phyloP scores from a whole-genome alignment of 805 yeast species.

The Grigorovia yakushimaensis region DNA sequence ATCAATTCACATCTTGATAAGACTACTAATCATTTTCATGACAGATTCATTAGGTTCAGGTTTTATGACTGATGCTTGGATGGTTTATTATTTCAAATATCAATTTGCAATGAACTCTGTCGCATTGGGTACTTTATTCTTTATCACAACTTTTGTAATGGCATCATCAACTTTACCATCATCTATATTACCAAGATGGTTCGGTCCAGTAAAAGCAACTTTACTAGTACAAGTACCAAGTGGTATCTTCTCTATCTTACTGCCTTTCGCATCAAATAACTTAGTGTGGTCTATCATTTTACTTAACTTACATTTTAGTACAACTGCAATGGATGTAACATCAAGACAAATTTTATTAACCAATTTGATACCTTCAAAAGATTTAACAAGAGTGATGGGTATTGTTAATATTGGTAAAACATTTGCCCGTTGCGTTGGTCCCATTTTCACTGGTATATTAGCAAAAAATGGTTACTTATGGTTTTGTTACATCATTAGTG shows the following conservation, averaged over 20 bases:
- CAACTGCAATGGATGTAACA: conserved; percentile 81
- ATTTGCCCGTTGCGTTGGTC: conserved; percentile 74
- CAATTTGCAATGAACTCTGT: conserved; percentile 46
- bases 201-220: conserved; percentile 77
- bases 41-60: conserved; percentile 83
- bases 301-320: conserved; percentile 47
- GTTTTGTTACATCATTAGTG: conserved; percentile 45
- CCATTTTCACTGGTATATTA: conserved; percentile 64
- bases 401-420: conserved; percentile 81
- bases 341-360: conserved; percentile 79
- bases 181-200: conserved; percentile 48
- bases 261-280: conserved; percentile 37
- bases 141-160: conserved; percentile 50
- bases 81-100: conserved; percentile 66
- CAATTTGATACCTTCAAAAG: conserved; percentile 49
- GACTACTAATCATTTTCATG: conserved; percentile 56
- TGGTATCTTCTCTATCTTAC: conserved; percentile 47
- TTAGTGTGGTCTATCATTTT: conserved; percentile 39
- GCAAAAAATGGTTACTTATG: conserved; percentile 43
- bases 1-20: conserved; percentile 36
- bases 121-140: conserved; percentile 57
- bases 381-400: conserved; percentile 72
- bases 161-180: conserved; percentile 70
- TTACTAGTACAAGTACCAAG: conserved; percentile 70
- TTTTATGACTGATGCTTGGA: conserved; percentile 83